These are phyloP conservation scores for Candida sonorensis DNA, from an alignment of 805 yeast species.

Conservation along the genomic window DNA sequence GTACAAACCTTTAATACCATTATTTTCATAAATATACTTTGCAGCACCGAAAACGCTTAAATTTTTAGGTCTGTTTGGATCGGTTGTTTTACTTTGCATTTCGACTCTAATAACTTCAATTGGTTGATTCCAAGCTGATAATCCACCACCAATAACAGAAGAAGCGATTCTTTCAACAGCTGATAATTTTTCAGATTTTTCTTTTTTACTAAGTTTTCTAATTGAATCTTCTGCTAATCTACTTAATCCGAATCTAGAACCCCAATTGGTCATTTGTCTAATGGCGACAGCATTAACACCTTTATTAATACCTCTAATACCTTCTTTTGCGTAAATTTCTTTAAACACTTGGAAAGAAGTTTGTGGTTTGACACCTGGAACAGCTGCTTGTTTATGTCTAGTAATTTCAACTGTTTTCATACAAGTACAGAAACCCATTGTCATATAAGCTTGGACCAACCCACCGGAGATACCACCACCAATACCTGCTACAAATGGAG, in stretches of 20 bases:
- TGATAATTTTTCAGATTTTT: conserved; percentile 51
- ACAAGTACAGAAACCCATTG: conserved; percentile 98
- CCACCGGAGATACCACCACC: conserved; percentile 97
- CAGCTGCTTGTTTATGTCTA: conserved; percentile 64
- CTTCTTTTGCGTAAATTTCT: conserved; percentile 79
- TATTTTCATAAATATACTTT: conserved; percentile 72
- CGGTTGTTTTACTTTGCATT: conserved; percentile 92
- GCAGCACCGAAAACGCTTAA: conserved; percentile 71
- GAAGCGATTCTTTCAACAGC: conserved; percentile 80
- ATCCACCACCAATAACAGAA: conserved; percentile 92
- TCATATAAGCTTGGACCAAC: conserved; percentile 89
- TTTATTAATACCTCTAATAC: conserved; percentile 89
- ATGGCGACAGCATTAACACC: conserved; percentile 99
- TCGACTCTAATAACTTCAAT: conserved; percentile 97
- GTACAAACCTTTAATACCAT: conserved; percentile 86
- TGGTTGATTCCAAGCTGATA: conserved; percentile 98
- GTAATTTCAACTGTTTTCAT: conserved; percentile 99
- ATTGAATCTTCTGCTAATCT: conserved; percentile 87
- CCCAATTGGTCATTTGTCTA: conserved; percentile 99
- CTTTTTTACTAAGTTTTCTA: conserved; percentile 50
- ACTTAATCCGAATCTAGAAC: conserved; percentile 90
- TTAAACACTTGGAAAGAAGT: conserved; percentile 81
- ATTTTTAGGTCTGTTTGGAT: conserved; percentile 93
- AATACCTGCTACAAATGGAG: conserved; percentile 79
- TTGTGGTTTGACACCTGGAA: conserved; percentile 63